Conservation (phyloP, 225 moss, liverwort and hornwort genomes). For the Antitrichia curtipendula region DNA sequence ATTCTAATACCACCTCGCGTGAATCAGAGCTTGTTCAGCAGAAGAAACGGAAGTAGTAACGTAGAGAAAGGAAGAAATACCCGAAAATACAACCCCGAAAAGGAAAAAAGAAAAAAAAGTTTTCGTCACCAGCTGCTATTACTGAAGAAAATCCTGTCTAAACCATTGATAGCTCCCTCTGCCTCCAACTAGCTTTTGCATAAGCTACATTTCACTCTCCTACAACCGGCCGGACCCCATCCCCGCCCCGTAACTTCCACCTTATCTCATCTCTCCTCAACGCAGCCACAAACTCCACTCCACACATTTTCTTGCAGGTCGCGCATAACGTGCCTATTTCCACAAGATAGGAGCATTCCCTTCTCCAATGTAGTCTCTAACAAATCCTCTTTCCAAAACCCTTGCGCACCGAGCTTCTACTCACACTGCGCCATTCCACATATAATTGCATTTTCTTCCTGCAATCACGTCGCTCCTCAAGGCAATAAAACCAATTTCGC, state of each 20-base stretch:
- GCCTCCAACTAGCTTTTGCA: conserved; percentile 1
- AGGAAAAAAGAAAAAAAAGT: background rate
- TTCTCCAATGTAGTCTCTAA: conserved; percentile 2
- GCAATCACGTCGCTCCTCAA: background rate
- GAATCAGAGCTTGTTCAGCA: background rate
- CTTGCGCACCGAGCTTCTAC: background rate
- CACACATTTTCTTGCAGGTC: conserved; percentile 17
- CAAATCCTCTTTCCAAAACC: background rate
- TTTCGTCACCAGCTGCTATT: background rate
- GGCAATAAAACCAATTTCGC: background rate
- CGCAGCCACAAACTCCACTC: conserved; percentile 5
- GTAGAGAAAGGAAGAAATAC: background rate
- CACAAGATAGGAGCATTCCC: background rate
- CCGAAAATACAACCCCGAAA: background rate
- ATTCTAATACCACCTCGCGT: background rate
- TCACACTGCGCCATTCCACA: background rate
- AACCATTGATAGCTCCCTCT: conserved; percentile 6
- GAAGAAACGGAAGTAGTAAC: background rate
- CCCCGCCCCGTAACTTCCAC: conserved; percentile 26
- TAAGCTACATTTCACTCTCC: conserved; percentile 43
- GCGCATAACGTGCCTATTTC: background rate
- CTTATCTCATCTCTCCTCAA: conserved; percentile 40
- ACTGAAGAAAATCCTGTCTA: background rate
- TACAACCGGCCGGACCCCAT: conserved; percentile 11
- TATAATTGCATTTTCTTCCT: background rate